phyloP scores from a whole-genome alignment of 2,329 filamentous ascomycete species.

The Biscogniauxia mediterranea region DNA sequence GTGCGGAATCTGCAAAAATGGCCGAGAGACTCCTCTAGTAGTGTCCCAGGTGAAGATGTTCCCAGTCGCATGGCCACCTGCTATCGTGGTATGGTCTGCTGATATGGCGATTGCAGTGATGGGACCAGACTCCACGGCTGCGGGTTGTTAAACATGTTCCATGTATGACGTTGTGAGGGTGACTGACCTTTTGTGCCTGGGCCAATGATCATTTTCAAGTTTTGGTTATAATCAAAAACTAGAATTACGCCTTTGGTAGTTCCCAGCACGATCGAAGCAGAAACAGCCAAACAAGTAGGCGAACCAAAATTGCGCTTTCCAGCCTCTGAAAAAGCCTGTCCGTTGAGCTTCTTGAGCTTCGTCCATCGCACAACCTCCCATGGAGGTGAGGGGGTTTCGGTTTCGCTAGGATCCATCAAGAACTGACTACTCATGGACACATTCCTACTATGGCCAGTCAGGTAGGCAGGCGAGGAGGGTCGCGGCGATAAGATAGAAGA shows the following conservation, averaged over 20 bases:
- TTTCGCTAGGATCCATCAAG: constrained; percentile 58
- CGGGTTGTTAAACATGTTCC: constrained; percentile 30
- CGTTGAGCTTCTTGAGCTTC: constrained; percentile 82
- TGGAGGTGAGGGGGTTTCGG: constrained; percentile 72
- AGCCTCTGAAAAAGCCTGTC: constrained; percentile 86
- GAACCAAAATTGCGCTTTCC: constrained; percentile 90
- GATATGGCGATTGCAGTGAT: constrained; percentile 87
- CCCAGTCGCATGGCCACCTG: constrained; percentile 84
- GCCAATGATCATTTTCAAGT: constrained; percentile 88
- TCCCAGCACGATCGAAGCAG: constrained; percentile 83
- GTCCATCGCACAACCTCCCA: constrained; percentile 99
- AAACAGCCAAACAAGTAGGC: constrained; percentile 85
- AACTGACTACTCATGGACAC: constrained; percentile 75
- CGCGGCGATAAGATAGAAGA: constrained; percentile 57
- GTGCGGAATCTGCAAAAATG: constrained; percentile 84
- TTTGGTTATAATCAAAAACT: constrained; percentile 97
- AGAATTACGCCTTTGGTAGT: constrained; percentile 93
- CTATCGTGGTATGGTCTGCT: constrained; percentile 89
- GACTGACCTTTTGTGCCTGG: constrained; percentile 80
- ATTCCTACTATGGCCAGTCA: constrained; percentile 75
- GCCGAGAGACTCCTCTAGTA: constrained; percentile 71
- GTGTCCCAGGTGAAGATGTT: constrained; percentile 98
- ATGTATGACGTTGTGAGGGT: neutral
- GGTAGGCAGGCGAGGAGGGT: constrained; percentile 73
- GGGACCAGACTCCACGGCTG: constrained; percentile 85